phyloP scores from a whole-genome alignment of 2,329 filamentous ascomycete genomes.

The Pseudogymnoascus sp. region DNA sequence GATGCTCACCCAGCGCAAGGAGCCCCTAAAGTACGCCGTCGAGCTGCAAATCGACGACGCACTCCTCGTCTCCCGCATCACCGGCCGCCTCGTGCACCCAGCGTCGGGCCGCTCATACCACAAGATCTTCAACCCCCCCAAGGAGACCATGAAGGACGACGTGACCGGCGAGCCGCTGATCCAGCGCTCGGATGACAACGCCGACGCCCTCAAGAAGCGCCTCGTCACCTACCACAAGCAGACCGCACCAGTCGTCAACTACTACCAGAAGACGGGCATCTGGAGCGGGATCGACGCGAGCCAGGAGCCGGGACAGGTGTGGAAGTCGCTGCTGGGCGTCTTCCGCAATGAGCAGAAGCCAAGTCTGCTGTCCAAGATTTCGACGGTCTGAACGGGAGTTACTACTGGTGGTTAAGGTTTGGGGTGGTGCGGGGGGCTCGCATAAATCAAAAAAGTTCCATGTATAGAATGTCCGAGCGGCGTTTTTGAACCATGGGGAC shows the following conservation, averaged over 20 bases:
- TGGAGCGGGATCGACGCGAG: conserved; percentile 94
- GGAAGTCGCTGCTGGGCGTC: conserved; percentile 82
- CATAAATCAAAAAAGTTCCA: conserved; percentile 19
- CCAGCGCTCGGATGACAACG: conserved; percentile 95
- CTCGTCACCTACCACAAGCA: conserved; percentile 88
- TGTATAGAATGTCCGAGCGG: conserved; percentile 6
- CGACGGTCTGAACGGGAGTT: conserved; percentile 12
- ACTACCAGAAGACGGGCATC: conserved; percentile 97
- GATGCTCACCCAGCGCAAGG: conserved; percentile 72
- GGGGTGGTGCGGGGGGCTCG: conserved; percentile 14
- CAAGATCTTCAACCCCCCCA: conserved; percentile 97
- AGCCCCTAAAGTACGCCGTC: conserved; percentile 87
- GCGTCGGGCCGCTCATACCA: conserved; percentile 96
- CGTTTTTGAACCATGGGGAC: conserved; percentile 2
- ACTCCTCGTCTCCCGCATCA: conserved; percentile 91
- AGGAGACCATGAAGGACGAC: conserved; percentile 89
- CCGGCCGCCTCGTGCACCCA: conserved; percentile 89
- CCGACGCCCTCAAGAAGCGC: conserved; percentile 90
- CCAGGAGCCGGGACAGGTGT: conserved; percentile 91
- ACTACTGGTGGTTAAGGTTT: conserved; percentile 11
- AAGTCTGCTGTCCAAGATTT: conserved; percentile 28
- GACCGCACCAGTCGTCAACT: conserved; percentile 83
- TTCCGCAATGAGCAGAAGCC: conserved; percentile 57
- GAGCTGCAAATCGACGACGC: conserved; percentile 96
- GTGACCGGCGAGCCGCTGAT: conserved; percentile 93